phyloP scores from a whole-genome alignment of 305 asterid species.

The Fraxinus nigra region DNA sequence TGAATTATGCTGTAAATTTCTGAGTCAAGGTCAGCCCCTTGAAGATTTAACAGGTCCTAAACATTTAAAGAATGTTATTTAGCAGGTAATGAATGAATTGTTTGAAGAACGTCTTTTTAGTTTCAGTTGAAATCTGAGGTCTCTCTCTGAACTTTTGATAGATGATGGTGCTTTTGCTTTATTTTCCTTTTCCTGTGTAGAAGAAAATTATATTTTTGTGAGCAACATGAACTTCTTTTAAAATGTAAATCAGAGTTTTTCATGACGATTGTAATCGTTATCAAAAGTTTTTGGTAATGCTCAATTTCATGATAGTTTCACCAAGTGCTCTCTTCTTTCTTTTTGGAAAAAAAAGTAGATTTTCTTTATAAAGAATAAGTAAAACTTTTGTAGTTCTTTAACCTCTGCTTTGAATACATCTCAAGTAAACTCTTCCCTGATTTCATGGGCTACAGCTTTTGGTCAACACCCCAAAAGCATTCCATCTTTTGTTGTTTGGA shows the following conservation, averaged over 20 bases:
- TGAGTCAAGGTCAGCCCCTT: background rate
- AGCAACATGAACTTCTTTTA: background rate
- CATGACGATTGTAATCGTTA: background rate
- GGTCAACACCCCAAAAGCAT: background rate
- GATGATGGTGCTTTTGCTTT: background rate
- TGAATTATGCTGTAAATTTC: background rate
- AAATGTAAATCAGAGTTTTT: background rate
- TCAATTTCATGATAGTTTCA: background rate
- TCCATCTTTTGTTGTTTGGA: background rate
- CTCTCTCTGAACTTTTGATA: background rate
- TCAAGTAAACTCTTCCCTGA: background rate
- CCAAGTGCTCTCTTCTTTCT: background rate
- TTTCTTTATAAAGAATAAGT: background rate
- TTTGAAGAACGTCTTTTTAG: background rate
- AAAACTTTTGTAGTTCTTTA: background rate
- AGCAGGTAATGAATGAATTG: background rate
- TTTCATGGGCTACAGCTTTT: background rate
- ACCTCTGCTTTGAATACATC: background rate
- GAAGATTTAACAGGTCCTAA: background rate
- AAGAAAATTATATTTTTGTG: background rate
- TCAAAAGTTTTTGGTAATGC: background rate
- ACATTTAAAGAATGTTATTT: background rate
- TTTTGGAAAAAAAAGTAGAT: background rate
- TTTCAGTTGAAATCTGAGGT: background rate
- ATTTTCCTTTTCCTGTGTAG: background rate